Evolutionary conservation across 2,329 filamentous ascomycete species (phyloP).

Genomic region (Pseudogymnoascus sp.): DNA sequence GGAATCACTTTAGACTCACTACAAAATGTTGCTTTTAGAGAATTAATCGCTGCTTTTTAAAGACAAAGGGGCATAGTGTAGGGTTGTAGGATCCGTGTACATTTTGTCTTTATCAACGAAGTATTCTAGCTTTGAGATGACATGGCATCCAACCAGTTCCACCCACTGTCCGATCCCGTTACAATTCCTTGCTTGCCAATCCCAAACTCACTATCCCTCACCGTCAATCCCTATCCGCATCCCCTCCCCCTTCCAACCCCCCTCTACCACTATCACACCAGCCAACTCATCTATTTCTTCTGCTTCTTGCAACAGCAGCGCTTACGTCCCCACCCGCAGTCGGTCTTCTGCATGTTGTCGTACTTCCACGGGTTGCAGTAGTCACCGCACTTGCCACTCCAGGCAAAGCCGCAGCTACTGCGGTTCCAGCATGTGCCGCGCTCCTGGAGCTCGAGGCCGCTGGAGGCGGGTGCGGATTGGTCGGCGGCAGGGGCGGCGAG

Average conservation of each 20-base stretch:
- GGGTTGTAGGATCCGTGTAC: neutral
- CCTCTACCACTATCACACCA: neutral
- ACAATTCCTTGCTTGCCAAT: no score
- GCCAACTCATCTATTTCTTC: neutral
- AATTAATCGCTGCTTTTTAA: neutral
- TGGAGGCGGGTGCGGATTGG: neutral
- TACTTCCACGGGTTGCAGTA: neutral
- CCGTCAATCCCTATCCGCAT: neutral
- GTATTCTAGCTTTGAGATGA: neutral
- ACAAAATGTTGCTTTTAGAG: no score
- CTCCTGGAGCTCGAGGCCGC: neutral
- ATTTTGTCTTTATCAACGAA: neutral
- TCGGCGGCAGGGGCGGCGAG: neutral
- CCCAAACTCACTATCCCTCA: neutral
- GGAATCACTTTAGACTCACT: neutral
- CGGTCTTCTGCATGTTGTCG: neutral
- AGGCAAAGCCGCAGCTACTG: neutral
- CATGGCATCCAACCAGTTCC: neutral
- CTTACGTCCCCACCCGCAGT: neutral
- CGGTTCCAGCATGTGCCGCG: neutral
- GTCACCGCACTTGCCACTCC: neutral
- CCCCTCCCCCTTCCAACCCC: neutral
- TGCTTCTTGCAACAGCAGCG: neutral
- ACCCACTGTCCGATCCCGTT: no score
- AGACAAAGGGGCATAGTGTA: neutral